phyloP scores from a whole-genome alignment of 805 yeast genomes.

The Saccharomycopsis guyanensis region DNA sequence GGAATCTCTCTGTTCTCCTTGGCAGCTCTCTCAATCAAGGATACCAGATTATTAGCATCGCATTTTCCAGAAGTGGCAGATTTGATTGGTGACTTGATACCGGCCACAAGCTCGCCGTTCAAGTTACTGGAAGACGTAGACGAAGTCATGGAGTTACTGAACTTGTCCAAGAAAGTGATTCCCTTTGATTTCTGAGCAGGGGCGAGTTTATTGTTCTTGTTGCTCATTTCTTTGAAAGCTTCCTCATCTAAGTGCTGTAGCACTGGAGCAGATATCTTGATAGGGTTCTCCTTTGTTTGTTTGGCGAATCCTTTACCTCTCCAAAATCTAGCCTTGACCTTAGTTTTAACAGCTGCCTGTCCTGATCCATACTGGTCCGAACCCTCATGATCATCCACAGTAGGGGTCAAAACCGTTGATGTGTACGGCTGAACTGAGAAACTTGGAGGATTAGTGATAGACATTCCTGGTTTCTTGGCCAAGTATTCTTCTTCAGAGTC shows the following conservation, averaged over 20 bases:
- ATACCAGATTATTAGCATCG: not conserved
- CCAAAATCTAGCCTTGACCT: constrained; percentile 29
- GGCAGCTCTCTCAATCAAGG: constrained; percentile 55
- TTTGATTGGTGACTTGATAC: constrained; percentile 5
- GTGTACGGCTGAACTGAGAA: constrained; percentile 18
- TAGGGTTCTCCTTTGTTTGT: constrained; percentile 14
- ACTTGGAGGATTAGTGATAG: not conserved
- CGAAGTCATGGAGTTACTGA: constrained; percentile 18
- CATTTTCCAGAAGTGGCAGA: constrained; percentile 6
- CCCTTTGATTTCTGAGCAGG: constrained; percentile 7
- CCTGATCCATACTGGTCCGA: constrained; percentile 2
- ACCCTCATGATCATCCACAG: constrained; percentile 10
- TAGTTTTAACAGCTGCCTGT: constrained; percentile 18
- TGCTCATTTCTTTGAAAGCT: constrained; percentile 17
- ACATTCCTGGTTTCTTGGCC: not conserved
- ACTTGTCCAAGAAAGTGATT: constrained; percentile 17
- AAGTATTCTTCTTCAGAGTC: not conserved
- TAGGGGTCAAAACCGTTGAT: constrained; percentile 15
- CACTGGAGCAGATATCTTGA: constrained; percentile 14
- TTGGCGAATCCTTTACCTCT: constrained; percentile 21
- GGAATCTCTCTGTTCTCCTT: constrained; percentile 64
- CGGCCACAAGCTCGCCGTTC: constrained; percentile 3
- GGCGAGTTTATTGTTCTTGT: constrained; percentile 3
- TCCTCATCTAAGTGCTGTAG: constrained; percentile 18
- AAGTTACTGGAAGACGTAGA: constrained; percentile 7